Base-by-base conservation (phyloP, 2,329 filamentous ascomycete species). In the Trichophyton simii region DNA sequence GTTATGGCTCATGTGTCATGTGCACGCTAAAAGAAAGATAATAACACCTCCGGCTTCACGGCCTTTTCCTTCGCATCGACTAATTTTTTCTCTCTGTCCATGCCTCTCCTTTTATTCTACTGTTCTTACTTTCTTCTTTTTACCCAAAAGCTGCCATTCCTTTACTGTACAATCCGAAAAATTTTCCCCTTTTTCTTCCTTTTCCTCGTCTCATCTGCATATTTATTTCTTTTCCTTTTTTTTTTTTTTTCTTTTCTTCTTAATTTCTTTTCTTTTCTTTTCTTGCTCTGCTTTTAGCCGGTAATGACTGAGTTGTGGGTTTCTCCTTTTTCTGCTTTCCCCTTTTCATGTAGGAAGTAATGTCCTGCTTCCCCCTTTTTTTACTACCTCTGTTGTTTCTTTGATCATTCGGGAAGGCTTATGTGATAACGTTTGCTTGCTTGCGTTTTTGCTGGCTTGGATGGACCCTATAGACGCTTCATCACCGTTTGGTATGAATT, bases 371-470 rank as follows among this genome's bases (percentile, higher is more conserved):
- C 58, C 46, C 34, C 9, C 1, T 36, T 38, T 38, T 20, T 22
- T 25, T 15, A 41, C 38, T 25, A 9, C n/a, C 42, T 13, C 22
- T 55, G 41, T 55, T 34, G 34, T 38, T 38, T 38, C 34, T 36
- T 55, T 25, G 28, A 55, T 55, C 18, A 55, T 55, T 55, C 52
- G 52, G 52, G 52, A 55, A 55, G 52, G 52, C 52, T 55, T 55
- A 55, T 55, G 52, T 55, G 52, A 55, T 38, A 34, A 55, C 52
- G 52, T 55, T 36, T 38, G 34, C 34, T 38, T 38, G 34, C 34
- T 38, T 38, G 34, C 34, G 28, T 34, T 54, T 28, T 55, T 55
- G 22, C 46, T 52, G 52, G 52, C 52, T 55, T 55, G 52, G 44
- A n/a, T 55, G 28, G 52, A 20, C 22, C 48, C 52, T 55, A 55